phyloP scores from a whole-genome alignment of 2,329 filamentous ascomycete genomes.

The Paracoccidioides brasiliensis region DNA sequence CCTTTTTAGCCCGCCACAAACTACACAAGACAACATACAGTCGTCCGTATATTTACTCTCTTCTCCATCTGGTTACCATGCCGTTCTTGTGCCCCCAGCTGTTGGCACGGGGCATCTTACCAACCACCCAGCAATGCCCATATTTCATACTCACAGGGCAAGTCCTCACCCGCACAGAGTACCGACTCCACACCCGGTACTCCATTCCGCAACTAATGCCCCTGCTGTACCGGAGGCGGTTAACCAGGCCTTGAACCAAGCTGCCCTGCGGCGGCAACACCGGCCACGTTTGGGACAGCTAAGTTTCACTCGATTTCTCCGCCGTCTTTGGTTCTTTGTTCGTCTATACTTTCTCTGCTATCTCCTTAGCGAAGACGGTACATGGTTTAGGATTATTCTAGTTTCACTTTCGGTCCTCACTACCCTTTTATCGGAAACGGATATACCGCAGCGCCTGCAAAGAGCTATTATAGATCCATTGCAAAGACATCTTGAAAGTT shows the following conservation, averaged over 20 bases:
- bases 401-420: conserved; percentile 26
- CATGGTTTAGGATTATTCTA: conserved; percentile 31
- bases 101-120: conserved; percentile 13
- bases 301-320: conserved; percentile 11
- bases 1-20: conserved; percentile 3
- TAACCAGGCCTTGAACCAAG: neutral
- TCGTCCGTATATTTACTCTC: conserved; percentile 31
- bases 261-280: neutral
- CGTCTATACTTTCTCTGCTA: conserved; percentile 47
- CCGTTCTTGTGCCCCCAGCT: conserved; percentile 30
- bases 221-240: neutral
- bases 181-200: neutral
- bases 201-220: neutral
- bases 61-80: conserved; percentile 33
- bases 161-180: neutral
- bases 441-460: conserved; percentile 23
- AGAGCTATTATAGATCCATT: conserved; percentile 26
- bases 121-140: neutral
- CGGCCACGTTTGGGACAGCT: neutral
- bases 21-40: conserved; percentile 5
- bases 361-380: conserved; percentile 40
- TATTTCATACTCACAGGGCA: neutral
- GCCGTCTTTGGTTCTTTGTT: conserved; percentile 45
- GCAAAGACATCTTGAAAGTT: conserved; percentile 32
- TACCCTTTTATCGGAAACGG: conserved; percentile 31